phyloP scores from a whole-genome alignment of 192 early-diverging fungal genomes.

The Coemansia sp. region DNA sequence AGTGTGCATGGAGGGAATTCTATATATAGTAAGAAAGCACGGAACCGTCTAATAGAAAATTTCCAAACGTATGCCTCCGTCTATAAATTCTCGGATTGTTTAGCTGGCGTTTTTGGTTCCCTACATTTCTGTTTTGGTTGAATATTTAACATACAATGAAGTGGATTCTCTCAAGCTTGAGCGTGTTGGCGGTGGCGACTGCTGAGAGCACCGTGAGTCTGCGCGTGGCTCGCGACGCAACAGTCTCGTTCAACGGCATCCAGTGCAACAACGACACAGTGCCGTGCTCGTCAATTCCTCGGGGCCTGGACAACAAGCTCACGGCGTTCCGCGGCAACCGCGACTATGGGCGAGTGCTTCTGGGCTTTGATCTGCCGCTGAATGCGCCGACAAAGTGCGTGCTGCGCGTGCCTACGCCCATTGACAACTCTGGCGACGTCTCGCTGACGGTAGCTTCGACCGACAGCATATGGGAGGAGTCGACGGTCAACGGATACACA shows the following conservation, averaged over 20 bases:
- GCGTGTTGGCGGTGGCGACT: conserved; percentile 13
- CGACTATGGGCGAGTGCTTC: conserved; percentile 41
- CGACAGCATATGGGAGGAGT: conserved; percentile 46
- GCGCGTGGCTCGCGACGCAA: conserved; percentile 29
- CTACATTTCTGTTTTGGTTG: background rate
- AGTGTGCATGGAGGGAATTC: background rate
- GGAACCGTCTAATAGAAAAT: background rate
- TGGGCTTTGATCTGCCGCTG: conserved; percentile 47
- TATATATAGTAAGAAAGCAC: background rate
- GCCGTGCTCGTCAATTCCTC: conserved; percentile 27
- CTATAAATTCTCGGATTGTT: background rate
- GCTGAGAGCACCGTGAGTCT: conserved; percentile 7
- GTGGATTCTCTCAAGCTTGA: background rate
- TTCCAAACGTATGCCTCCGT: background rate
- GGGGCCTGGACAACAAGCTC: conserved; percentile 20
- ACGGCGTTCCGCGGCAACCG: conserved; percentile 47
- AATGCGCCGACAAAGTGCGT: conserved; percentile 21
- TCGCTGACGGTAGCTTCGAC: conserved; percentile 28
- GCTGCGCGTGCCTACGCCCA: conserved; percentile 24
- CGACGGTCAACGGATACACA: conserved; percentile 32
- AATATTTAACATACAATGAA: conserved; percentile 1
- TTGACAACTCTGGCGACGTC: conserved; percentile 9
- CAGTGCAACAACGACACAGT: conserved; percentile 32
- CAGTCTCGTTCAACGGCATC: conserved; percentile 36
- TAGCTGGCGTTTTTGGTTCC: background rate